phyloP scores from a whole-genome alignment of 768 basidiomycete genomes.

The Amanita subjunquillea region DNA sequence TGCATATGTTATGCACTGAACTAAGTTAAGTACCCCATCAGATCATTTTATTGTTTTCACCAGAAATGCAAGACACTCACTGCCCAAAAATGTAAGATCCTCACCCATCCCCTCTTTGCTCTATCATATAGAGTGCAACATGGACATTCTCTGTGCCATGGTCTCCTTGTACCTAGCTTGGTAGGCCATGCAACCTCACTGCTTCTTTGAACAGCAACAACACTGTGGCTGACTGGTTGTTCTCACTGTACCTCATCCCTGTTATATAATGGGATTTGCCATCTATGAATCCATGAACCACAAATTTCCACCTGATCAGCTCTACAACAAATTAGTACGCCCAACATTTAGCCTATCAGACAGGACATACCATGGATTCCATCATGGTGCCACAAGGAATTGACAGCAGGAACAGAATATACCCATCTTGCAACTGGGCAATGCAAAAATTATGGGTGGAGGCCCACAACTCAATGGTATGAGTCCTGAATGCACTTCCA shows the following conservation, averaged over 20 bases:
- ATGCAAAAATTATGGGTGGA: too few species aligned
- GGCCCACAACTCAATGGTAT: too few species aligned
- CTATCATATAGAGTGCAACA: constrained; percentile 17
- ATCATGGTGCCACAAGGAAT: too few species aligned
- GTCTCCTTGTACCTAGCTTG: constrained; percentile 14
- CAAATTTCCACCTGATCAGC: too few species aligned
- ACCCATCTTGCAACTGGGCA: too few species aligned
- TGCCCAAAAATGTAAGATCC: neutral
- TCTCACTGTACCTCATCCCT: constrained; percentile 23
- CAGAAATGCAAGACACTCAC: too few species aligned
- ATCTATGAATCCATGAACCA: constrained; percentile 33
- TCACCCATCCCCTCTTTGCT: constrained; percentile 12
- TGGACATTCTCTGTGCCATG: constrained; percentile 17
- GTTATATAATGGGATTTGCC: constrained; percentile 25
- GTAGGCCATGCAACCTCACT: constrained; percentile 2
- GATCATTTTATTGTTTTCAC: too few species aligned
- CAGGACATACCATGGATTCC: too few species aligned
- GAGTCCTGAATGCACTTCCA: too few species aligned
- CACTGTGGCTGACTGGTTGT: constrained; percentile 28
- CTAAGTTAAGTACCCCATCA: neutral
- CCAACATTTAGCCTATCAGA: too few species aligned
- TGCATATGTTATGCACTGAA: constrained; percentile 16
- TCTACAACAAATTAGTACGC: too few species aligned
- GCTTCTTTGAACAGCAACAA: constrained; percentile 6
- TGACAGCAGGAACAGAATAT: too few species aligned